phyloP scores from a whole-genome alignment of 2,329 filamentous ascomycete genomes.

The Botrytis aclada region DNA sequence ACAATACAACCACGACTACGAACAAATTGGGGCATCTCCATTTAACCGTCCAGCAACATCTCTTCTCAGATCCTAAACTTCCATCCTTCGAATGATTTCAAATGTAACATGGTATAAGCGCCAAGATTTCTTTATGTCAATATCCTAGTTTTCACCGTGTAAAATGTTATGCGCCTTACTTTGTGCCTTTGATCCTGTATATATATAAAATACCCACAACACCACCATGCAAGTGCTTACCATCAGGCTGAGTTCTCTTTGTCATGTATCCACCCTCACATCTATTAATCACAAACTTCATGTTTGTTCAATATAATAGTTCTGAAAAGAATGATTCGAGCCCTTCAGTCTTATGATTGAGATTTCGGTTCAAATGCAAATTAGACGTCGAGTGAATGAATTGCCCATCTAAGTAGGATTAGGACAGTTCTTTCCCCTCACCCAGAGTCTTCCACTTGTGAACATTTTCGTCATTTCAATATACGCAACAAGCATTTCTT shows the following conservation, averaged over 20 bases:
- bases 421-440: background rate
- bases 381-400: background rate
- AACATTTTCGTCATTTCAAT: background rate
- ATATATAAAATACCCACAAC: background rate
- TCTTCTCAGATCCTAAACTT: background rate
- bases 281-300: background rate
- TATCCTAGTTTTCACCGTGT: background rate
- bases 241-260: background rate
- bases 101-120: background rate
- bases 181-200: background rate
- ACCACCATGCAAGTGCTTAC: background rate
- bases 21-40: background rate
- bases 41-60: background rate
- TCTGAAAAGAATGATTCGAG: background rate
- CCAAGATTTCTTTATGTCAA: background rate
- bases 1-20: background rate
- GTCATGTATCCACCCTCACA: background rate
- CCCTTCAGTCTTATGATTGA: background rate
- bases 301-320: background rate
- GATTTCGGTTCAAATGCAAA: background rate
- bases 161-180: background rate
- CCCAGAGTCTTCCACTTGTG: background rate
- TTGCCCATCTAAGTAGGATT: background rate
- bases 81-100: background rate
- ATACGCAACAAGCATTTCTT: background rate